These are phyloP conservation scores for Petunia axillaris DNA, from an alignment of 257 asterid genomes.

Conservation along the genomic window DNA sequence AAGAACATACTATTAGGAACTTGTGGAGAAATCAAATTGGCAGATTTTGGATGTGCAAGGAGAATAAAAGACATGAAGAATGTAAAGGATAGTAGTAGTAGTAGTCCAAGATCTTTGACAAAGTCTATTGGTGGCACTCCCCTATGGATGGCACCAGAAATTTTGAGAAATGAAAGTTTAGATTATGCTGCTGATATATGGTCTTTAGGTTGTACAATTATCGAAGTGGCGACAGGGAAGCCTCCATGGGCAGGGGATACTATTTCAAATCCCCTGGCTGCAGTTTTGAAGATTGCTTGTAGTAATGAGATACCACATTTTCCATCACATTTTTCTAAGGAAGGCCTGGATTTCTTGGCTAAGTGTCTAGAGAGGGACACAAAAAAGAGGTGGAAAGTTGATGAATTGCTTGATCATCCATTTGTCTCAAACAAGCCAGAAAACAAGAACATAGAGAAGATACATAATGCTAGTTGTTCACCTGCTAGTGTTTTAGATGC, in stretches of 20 bases:
- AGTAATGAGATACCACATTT: slow-evolving; percentile 47
- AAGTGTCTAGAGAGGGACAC: slow-evolving; percentile 55
- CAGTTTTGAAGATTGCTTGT: slow-evolving; percentile 45
- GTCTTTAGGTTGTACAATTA: slow-evolving; percentile 69
- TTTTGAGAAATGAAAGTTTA: slow-evolving; percentile 40
- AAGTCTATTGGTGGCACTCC: slow-evolving; percentile 57
- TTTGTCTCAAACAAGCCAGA: slow-evolving; percentile 31
- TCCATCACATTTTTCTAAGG: slow-evolving; percentile 47
- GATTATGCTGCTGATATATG: slow-evolving; percentile 56
- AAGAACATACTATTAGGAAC: slow-evolving; percentile 48
- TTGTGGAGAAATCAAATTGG: slow-evolving; percentile 49
- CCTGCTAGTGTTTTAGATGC: slow-evolving; percentile 57
- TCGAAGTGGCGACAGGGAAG: slow-evolving; percentile 68
- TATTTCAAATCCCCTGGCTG: slow-evolving; percentile 41
- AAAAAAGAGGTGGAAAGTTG: slow-evolving; percentile 47
- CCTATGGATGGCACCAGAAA: slow-evolving; percentile 78
- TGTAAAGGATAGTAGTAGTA: background rate
- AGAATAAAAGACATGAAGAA: background rate
- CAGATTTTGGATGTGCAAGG: slow-evolving; percentile 63
- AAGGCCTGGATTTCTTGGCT: slow-evolving; percentile 55
- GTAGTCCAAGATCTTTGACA: background rate
- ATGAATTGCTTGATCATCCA: slow-evolving; percentile 51
- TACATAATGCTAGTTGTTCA: slow-evolving; percentile 28
- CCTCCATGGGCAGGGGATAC: slow-evolving; percentile 50
- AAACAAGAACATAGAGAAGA: background rate